Evolutionary conservation across 805 yeast genomes (phyloP), one percentile per base, ranked within the genome.

Genomic region (Isabelozyma gotoi): DNA sequence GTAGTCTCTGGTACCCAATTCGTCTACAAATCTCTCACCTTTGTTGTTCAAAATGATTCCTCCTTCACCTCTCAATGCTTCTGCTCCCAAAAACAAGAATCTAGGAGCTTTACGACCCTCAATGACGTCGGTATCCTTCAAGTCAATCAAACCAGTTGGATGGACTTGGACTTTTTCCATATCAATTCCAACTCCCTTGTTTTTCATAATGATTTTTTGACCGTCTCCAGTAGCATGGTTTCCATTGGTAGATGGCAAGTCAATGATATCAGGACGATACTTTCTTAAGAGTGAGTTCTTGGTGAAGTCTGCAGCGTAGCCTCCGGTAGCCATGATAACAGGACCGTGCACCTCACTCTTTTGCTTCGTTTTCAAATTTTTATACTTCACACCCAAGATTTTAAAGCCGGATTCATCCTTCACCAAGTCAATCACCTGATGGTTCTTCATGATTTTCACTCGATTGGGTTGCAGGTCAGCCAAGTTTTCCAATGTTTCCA

Each of bases 141-240:
- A 59, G 47, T 77, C 80, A 42, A 82, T 75, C 48, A 81, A 71
- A 0, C 86, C 87, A 3, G 86, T 81, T 6, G 87, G 87, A 51
- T 82, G 86, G 18, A 82, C 83, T 57, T 82, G 87, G 36, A 82
- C 80, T 54, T 81, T 78, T 43, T 81, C 85, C 71, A 81, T 63
- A 56, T 81, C 86, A 43, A 81, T 71, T n/a, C 80, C 77, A 31
- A 70, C 61, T 8, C 82, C 86, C 6, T 78, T 72, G 43, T 76
- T 65, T 38, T 67, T 68, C 60, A 76, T 64, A 50, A 79, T 67
- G 48, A 81, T 70, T 48, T 77, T 77, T 45, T 79, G 82, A 3
- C 85, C 85, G 55, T 82, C 85, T 3, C 85, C 82, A 7, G 84
- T 78, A 11, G 84, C 82, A 48, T 78, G 82, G 24, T 68, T 72